phyloP scores from a whole-genome alignment of 345 rosid species.

The Citrus medica region DNA sequence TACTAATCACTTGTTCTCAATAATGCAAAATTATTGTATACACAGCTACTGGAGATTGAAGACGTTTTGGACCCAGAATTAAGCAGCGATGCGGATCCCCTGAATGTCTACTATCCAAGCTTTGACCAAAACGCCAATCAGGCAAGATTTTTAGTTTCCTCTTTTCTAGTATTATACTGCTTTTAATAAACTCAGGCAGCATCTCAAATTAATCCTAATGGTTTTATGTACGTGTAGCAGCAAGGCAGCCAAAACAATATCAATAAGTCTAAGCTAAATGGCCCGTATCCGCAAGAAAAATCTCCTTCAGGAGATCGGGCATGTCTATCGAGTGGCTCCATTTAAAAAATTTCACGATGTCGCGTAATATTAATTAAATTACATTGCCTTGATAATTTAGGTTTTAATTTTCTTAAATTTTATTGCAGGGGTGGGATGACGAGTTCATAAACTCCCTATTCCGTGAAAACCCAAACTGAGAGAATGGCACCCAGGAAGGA shows the following conservation, averaged over 20 bases:
- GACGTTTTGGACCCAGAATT: background rate
- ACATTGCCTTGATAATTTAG: background rate
- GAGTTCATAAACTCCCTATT: conserved; percentile 19
- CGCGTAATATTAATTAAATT: too few species aligned
- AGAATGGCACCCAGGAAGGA: background rate
- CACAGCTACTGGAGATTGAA: conserved; percentile 7
- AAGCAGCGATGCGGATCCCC: background rate
- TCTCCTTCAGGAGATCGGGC: background rate
- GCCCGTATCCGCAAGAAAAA: background rate
- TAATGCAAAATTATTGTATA: background rate
- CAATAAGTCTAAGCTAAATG: background rate
- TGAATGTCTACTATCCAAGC: conserved; percentile 6
- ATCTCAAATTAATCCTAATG: background rate
- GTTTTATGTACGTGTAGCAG: background rate
- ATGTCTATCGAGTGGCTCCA: background rate
- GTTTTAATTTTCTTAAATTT: background rate
- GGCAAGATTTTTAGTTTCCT: conserved; percentile 1
- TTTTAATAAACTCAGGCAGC: background rate
- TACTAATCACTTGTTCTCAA: background rate
- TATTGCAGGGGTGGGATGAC: conserved; percentile 18
- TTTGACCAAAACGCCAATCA: background rate
- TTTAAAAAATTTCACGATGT: too few species aligned
- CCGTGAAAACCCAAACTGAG: background rate
- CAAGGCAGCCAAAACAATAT: background rate
- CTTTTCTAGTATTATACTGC: background rate